phyloP scores from a whole-genome alignment of 495 filamentous ascomycete species.

The Aspergillus incahuasiensis region DNA sequence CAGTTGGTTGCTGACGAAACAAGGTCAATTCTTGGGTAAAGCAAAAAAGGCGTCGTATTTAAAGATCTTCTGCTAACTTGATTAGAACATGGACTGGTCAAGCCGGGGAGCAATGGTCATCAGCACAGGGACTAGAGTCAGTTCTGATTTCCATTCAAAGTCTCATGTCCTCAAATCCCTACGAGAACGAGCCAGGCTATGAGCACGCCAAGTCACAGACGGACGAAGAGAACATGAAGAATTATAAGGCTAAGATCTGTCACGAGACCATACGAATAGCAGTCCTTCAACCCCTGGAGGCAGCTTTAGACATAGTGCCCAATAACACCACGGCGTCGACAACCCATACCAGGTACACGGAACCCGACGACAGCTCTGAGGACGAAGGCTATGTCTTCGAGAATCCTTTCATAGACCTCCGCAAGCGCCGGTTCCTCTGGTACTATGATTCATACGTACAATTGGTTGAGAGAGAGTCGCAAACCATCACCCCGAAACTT shows the following conservation, averaged over 20 bases:
- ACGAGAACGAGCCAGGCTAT: constrained; percentile 93
- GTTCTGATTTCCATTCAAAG: constrained; percentile 94
- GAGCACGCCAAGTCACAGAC: constrained; percentile 63
- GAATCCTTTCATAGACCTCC: constrained; percentile 79
- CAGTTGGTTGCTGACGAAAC: constrained; percentile 15
- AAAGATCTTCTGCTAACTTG: constrained; percentile 12
- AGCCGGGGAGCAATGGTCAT: constrained; percentile 88
- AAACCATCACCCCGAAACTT: constrained; percentile 49
- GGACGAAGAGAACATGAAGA: constrained; percentile 69
- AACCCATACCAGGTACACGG: constrained; percentile 6
- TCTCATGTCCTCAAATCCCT: constrained; percentile 89
- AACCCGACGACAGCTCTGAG: constrained; percentile 40
- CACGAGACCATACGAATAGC: constrained; percentile 88
- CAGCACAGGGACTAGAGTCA: constrained; percentile 91
- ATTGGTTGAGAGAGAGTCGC: constrained; percentile 54
- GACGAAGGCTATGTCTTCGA: constrained; percentile 37
- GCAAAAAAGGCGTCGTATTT: too few species aligned
- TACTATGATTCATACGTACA: constrained; percentile 84
- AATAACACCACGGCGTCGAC: constrained; percentile 32
- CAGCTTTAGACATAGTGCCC: constrained; percentile 61
- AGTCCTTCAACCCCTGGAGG: constrained; percentile 80
- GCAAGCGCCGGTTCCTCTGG: constrained; percentile 92
- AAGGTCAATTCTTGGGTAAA: constrained; percentile 88
- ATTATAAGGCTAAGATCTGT: constrained; percentile 90
- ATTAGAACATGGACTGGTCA: constrained; percentile 90